phyloP scores from a whole-genome alignment of 257 asterid species.

The Ophiorrhiza pumila region DNA sequence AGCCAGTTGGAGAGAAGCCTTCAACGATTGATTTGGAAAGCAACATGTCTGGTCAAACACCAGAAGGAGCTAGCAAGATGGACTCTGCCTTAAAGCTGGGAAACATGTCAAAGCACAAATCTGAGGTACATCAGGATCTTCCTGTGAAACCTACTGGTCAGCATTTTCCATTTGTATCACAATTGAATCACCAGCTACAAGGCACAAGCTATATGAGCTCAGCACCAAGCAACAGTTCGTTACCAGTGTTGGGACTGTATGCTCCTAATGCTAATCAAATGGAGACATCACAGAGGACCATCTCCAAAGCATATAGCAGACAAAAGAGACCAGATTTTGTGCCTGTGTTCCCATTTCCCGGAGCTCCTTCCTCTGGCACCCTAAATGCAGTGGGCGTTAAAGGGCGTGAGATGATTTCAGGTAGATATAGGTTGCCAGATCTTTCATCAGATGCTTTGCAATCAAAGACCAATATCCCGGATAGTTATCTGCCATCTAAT shows the following conservation, averaged over 20 bases:
- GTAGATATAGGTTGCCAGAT: conserved; percentile 24
- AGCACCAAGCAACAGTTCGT: conserved; percentile 19
- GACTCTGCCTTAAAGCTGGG: conserved; percentile 40
- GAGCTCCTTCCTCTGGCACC: conserved; percentile 25
- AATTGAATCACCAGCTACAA: conserved; percentile 24
- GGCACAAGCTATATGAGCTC: conserved; percentile 22
- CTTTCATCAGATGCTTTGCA: conserved; percentile 29
- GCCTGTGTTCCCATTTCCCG: conserved; percentile 27
- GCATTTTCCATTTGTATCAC: conserved; percentile 29
- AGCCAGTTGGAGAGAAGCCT: conserved; percentile 42
- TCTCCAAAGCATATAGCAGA: conserved; percentile 23
- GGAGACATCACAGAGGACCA: conserved; percentile 33
- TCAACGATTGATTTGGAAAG: conserved; percentile 31
- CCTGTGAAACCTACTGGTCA: conserved; percentile 33
- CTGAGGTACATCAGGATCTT: conserved; percentile 30
- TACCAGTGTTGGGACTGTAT: conserved; percentile 40
- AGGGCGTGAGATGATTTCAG: conserved; percentile 11
- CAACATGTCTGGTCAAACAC: conserved; percentile 24
- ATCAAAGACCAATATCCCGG: conserved; percentile 31
- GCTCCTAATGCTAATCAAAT: conserved; percentile 45
- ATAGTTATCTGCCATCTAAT: conserved; percentile 42
- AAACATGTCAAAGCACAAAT: conserved; percentile 43
- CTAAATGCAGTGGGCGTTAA: conserved; percentile 23
- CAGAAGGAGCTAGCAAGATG: conserved; percentile 30
- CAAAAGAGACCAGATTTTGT: conserved; percentile 25